Conservation (phyloP, 192 early-diverging fungal genomes). For the Diversispora eburnea region DNA sequence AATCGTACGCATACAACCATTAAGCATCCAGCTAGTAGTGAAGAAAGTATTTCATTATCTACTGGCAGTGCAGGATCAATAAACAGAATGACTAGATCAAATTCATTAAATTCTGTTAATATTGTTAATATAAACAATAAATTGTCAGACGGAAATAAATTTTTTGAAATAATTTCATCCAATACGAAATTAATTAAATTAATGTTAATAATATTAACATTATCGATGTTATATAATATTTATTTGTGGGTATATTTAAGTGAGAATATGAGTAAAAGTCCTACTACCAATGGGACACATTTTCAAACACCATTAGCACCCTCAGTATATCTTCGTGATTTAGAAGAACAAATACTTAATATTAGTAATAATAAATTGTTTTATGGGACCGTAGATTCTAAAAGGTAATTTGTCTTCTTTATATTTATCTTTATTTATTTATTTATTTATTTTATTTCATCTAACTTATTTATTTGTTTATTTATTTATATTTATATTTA, state of each 20-base stretch:
- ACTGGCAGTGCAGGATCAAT: too few relatives aligned
- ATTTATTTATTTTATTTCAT: neutral
- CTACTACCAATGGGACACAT: neutral
- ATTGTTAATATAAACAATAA: neutral
- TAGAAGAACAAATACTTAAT: conserved; percentile 43
- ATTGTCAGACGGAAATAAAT: neutral
- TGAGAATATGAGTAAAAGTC: neutral
- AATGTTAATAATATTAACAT: neutral
- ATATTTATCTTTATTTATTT: too few relatives aligned
- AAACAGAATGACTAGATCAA: neutral
- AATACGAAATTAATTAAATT: neutral
- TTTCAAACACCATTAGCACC: conserved; percentile 22
- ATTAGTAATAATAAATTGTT: neutral
- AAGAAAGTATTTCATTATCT: neutral
- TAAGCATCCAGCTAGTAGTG: neutral
- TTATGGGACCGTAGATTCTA: too few relatives aligned
- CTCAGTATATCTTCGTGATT: conserved; percentile 48
- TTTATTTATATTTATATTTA: neutral
- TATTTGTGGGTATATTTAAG: neutral
- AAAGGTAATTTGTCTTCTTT: too few relatives aligned
- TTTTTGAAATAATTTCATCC: neutral
- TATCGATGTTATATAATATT: conserved; percentile 2
- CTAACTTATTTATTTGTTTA: neutral
- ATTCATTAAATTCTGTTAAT: neutral
- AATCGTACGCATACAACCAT: too few relatives aligned